A percentile compares a stretch with the other conserved stretches of the same genome.
These are phyloP conservation scores for Pyrenophora tritici-repentis DNA, from an alignment of 2,329 filamentous ascomycete species.

Conservation along the genomic window DNA sequence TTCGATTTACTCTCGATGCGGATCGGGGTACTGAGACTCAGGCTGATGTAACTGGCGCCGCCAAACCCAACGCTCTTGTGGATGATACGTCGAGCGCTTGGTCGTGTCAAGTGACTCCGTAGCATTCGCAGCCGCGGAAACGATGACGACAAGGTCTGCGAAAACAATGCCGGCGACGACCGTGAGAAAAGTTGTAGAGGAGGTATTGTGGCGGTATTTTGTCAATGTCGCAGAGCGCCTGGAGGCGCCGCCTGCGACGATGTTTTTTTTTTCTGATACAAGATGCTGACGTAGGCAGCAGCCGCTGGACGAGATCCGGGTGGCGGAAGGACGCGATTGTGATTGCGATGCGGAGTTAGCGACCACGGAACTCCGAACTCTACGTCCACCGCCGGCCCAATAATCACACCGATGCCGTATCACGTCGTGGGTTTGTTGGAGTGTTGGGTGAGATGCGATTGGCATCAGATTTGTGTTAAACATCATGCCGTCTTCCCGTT, in stretches of 20 bases:
- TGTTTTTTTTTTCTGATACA: constrained; percentile 12
- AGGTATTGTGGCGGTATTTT: constrained; percentile 27
- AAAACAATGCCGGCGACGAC: neutral
- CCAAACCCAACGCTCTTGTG: constrained; percentile 38
- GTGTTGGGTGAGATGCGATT: neutral
- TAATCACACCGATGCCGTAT: constrained; percentile 12
- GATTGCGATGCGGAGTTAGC: constrained; percentile 18
- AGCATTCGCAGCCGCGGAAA: constrained; percentile 42
- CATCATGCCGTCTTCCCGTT: neutral
- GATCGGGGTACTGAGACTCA: constrained; percentile 38
- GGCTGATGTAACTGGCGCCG: constrained; percentile 38
- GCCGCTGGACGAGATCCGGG: constrained; percentile 17
- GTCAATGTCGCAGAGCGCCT: constrained; percentile 19
- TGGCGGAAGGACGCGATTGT: constrained; percentile 12
- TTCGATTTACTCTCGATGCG: constrained; percentile 30
- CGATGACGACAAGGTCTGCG: neutral
- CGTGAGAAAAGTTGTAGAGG: neutral
- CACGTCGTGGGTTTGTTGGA: too few relatives aligned
- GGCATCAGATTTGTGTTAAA: too few relatives aligned
- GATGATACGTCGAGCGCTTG: constrained; percentile 27
- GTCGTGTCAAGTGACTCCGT: constrained; percentile 33
- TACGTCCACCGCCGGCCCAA: constrained; percentile 9
- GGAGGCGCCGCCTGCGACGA: constrained; percentile 26
- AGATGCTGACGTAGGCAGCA: constrained; percentile 28
- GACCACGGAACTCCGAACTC: neutral